Evolutionary conservation across 768 basidiomycete species (phyloP), one percentile per base, ranked within the genome.

Genomic region (Russula earlei): DNA sequence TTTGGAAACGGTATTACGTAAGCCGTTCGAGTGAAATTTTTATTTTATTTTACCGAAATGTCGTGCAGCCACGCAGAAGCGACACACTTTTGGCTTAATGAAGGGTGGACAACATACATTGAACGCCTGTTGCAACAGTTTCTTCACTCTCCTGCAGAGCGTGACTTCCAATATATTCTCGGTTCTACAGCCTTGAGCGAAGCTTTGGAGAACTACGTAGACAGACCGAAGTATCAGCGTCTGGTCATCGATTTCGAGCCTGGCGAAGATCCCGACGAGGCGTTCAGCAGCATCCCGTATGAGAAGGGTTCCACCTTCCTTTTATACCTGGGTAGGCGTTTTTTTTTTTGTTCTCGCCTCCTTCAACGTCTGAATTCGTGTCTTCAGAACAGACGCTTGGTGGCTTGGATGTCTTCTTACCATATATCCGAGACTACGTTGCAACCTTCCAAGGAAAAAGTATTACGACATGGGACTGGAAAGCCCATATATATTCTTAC

Each of bases 21-120:
- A 57, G 75, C 65, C 1, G 24, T 22, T 9, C n/a, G n/a, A n/a
- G n/a, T n/a, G n/a, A n/a, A n/a, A n/a, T n/a, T n/a, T n/a, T n/a
- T n/a, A n/a, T n/a, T n/a, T n/a, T n/a, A n/a, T n/a, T n/a, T n/a
- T n/a, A n/a, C n/a, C n/a, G n/a, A n/a, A 11, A 29, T 17, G 42
- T 36, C 25, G 34, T 34, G 8, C 56, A 80, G 84, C 0, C 84
- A 87, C 53, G 83, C 84, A 0, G 70, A 89, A 60, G 81, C 87
- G 0, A 79, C 81, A 0, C 86, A 89, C 69, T 91, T 90, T 71
- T 91, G 88, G 87, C 79, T 92, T 37, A 92, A 91, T 67, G 88
- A 93, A 72, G 87, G 91, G 25, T 94, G 89, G 86, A 96, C 94
- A 31, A 93, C 89, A 0, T 97, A 93, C 66, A 83, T 89, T 29